Percentiles rank a stretch among this genome's conserved stretches.
These are phyloP conservation scores for Malassezia globosa DNA, from an alignment of 1,284 basidiomycete genomes.

Conservation along the genomic window DNA sequence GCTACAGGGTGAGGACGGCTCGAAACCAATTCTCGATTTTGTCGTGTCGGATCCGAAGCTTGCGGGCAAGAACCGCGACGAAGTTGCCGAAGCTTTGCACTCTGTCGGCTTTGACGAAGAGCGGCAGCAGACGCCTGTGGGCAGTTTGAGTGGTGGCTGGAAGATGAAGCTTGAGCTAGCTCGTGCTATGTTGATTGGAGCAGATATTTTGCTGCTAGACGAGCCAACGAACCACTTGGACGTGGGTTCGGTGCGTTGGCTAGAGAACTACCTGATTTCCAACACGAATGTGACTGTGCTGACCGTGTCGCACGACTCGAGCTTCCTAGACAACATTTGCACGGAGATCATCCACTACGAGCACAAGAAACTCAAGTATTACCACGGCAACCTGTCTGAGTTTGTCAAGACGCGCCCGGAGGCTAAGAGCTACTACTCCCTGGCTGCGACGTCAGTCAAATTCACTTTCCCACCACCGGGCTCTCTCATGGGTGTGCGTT, in stretches of 20 bases:
- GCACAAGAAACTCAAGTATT: slow-evolving; percentile 88
- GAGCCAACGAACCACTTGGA: slow-evolving; percentile 71
- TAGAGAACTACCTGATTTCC: slow-evolving; percentile 64
- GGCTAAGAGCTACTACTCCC: slow-evolving; percentile 92
- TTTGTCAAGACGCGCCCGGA: slow-evolving; percentile 88
- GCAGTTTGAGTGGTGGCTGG: slow-evolving; percentile 91
- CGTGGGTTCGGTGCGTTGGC: slow-evolving; percentile 78
- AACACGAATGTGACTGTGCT: slow-evolving; percentile 60
- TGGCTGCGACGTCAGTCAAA: slow-evolving; percentile 86
- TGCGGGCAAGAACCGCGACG: slow-evolving; percentile 30
- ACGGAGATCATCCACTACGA: slow-evolving; percentile 99
- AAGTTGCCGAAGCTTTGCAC: slow-evolving; percentile 32
- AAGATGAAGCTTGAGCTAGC: slow-evolving; percentile 88
- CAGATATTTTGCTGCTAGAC: slow-evolving; percentile 81
- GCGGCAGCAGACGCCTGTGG: slow-evolving; percentile 73
- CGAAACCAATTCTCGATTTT: slow-evolving; percentile 72
- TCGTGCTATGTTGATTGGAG: slow-evolving; percentile 50
- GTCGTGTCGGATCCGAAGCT: slow-evolving; percentile 60
- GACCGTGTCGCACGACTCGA: slow-evolving; percentile 94
- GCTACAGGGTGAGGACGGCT: slow-evolving; percentile 79
- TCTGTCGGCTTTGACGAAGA: slow-evolving; percentile 69
- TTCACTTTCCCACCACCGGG: slow-evolving; percentile 94
- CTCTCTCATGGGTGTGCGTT: slow-evolving; percentile 90
- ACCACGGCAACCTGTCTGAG: slow-evolving; percentile 79
- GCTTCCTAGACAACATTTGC: slow-evolving; percentile 91